Percentiles rank a stretch among this genome's conserved stretches.
phyloP scores from a whole-genome alignment of 1,284 basidiomycete genomes.

The Sporisorium exsertum region DNA sequence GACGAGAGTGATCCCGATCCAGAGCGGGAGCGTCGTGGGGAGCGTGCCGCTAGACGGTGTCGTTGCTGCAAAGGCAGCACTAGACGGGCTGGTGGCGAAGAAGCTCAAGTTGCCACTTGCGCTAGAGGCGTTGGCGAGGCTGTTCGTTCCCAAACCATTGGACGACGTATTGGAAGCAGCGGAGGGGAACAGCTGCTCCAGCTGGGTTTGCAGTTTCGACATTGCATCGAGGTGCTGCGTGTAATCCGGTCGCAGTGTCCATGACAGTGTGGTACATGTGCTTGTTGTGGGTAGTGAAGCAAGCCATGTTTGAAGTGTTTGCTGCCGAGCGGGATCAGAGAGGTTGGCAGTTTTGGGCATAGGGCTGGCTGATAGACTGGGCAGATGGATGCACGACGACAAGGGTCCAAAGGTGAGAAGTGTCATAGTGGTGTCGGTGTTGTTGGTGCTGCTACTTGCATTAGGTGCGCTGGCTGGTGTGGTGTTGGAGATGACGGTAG shows the following conservation, averaged over 20 bases:
- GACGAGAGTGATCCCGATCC: slow-evolving; percentile 21
- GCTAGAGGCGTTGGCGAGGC: background rate
- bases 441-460: background rate
- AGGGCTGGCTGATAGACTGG: background rate
- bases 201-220: slow-evolving; percentile 11
- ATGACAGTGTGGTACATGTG: slow-evolving; percentile 17
- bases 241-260: slow-evolving; percentile 26
- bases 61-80: background rate
- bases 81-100: background rate
- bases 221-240: slow-evolving; percentile 14
- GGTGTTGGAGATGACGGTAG: background rate
- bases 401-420: slow-evolving; percentile 33
- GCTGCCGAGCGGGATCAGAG: background rate
- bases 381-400: slow-evolving; percentile 27
- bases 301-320: slow-evolving; percentile 17
- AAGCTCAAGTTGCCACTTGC: background rate
- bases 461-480: background rate
- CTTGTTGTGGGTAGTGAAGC: slow-evolving; percentile 1
- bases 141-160: background rate
- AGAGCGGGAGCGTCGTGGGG: slow-evolving; percentile 17
- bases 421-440: slow-evolving; percentile 3
- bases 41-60: background rate
- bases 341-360: background rate
- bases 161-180: background rate
- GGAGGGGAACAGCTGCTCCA: slow-evolving; percentile 14